phyloP scores from a whole-genome alignment of 805 yeast species.

The Saccharomycopsis sp. region DNA sequence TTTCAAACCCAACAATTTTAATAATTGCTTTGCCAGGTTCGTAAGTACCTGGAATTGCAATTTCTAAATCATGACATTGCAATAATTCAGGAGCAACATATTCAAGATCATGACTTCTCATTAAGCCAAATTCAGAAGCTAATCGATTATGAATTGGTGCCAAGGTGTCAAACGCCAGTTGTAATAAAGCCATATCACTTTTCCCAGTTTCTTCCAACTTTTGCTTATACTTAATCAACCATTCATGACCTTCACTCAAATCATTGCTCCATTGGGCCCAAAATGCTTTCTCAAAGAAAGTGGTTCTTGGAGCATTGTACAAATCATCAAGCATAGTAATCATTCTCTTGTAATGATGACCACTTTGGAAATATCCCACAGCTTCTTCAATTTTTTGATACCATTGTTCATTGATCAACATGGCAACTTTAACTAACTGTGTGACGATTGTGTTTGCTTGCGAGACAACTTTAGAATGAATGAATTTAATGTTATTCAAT shows the following conservation, averaged over 20 bases:
- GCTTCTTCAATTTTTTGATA: slow-evolving; percentile 97
- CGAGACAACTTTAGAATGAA: slow-evolving; percentile 75
- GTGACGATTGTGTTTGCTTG: slow-evolving; percentile 93
- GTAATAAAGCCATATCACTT: slow-evolving; percentile 15
- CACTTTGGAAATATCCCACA: slow-evolving; percentile 86
- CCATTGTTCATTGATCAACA: slow-evolving; percentile 97
- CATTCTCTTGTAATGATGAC: slow-evolving; percentile 92
- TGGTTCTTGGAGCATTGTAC: slow-evolving; percentile 79
- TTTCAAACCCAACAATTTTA: slow-evolving; percentile 68
- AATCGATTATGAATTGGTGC: slow-evolving; percentile 74
- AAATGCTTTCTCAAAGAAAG: slow-evolving; percentile 87
- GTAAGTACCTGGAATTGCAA: slow-evolving; percentile 94
- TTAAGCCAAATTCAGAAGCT: slow-evolving; percentile 53
- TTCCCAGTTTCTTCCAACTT: slow-evolving; percentile 61
- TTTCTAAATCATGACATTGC: slow-evolving; percentile 67
- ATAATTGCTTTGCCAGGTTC: slow-evolving; percentile 75
- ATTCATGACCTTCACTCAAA: slow-evolving; percentile 83
- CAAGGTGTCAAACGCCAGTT: slow-evolving; percentile 18
- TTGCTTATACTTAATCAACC: slow-evolving; percentile 80
- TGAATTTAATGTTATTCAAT: slow-evolving; percentile 85
- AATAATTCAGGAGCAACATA: slow-evolving; percentile 89
- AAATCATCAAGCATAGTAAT: slow-evolving; percentile 83
- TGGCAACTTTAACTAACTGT: slow-evolving; percentile 91
- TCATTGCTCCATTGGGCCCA: slow-evolving; percentile 92
- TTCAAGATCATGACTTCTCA: slow-evolving; percentile 39